Base-by-base conservation (phyloP, 1,284 basidiomycete species). In the Porogramme epimiltina region DNA sequence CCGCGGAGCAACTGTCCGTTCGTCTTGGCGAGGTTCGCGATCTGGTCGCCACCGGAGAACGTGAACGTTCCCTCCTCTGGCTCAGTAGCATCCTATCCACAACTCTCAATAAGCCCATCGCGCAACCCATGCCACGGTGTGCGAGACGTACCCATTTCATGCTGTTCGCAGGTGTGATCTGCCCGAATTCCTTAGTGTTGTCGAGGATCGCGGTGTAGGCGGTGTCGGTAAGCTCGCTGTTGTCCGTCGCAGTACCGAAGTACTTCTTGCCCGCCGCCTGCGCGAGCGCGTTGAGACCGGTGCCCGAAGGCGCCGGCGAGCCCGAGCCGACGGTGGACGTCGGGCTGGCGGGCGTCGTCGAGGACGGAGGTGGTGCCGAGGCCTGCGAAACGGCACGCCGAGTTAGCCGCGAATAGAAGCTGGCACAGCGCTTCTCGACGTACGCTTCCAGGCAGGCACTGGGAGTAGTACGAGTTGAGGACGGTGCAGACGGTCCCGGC, bases 171-270 rank as follows among this genome's bases (percentile, higher is more conserved):
- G 80, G 72, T 3, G 81, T 82, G 47, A 81, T 66, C 57, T 80
- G 77, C 24, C 71, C 72, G 55, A 82, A 84, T 51, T 76, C 70
- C 3, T 61, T 61, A 39, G 63, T 73, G 61, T 81, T 72, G 58
- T 71, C 71, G 53, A 81, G 66, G 58, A 70, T 69, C 16, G 62
- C 59, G 25, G 73, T 67, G 61, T 83, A 85, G 5, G 76, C 59
- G 0, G 64, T 54, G 57, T 85, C 76, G 1, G 64, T 72, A 37
- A 83, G 67, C 62, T 82, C 80, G 15, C 71, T 68, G 60, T 84
- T 83, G 64, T 82, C 80, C 3, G 81, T 83, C n/a, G 82, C 82
- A 18, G 78, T 73, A 22, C 83, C 83, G 52, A 84, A 82, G 70
- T 85, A 84, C 24, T 71, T 60, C 66, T 82, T 82, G n/a, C 79